Evolutionary conservation across 306 rosid species (phyloP).

Genomic region (Luffa aegyptiaca): DNA sequence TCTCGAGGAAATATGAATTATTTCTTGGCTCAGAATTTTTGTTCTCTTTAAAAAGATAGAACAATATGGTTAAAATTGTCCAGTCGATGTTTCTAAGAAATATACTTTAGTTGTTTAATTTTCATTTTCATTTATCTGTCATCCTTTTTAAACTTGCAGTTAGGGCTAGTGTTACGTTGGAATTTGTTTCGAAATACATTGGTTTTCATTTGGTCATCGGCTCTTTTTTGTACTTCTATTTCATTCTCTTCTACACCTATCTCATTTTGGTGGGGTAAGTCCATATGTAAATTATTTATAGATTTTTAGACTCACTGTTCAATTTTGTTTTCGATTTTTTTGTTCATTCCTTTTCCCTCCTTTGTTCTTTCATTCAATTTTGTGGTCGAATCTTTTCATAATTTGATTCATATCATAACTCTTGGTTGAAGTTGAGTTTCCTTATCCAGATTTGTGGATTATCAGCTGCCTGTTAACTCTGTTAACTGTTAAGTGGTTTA

Average conservation of each 20-base stretch:
- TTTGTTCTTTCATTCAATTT: background rate
- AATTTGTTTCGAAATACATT: background rate
- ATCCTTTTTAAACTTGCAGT: background rate
- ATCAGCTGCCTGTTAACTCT: conserved; percentile 7
- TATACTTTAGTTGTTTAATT: background rate
- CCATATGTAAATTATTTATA: background rate
- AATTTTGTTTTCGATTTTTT: background rate
- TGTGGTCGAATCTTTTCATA: background rate
- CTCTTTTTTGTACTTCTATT: background rate
- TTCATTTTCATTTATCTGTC: background rate
- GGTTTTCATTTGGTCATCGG: background rate
- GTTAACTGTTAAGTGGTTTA: conserved; percentile 19
- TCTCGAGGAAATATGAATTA: background rate
- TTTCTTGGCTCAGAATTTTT: background rate
- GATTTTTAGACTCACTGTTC: background rate
- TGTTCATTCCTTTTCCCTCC: background rate
- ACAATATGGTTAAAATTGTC: background rate
- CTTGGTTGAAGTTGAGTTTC: conserved; percentile 1
- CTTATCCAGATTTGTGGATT: background rate
- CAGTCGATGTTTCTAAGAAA: background rate
- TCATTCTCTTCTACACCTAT: background rate
- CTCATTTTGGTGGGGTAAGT: background rate
- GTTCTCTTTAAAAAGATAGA: background rate
- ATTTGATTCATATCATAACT: background rate
- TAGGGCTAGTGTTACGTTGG: background rate